Evolutionary conservation across 1,139 yeast genomes (phyloP).

Genomic region (Taphrina deformans): DNA sequence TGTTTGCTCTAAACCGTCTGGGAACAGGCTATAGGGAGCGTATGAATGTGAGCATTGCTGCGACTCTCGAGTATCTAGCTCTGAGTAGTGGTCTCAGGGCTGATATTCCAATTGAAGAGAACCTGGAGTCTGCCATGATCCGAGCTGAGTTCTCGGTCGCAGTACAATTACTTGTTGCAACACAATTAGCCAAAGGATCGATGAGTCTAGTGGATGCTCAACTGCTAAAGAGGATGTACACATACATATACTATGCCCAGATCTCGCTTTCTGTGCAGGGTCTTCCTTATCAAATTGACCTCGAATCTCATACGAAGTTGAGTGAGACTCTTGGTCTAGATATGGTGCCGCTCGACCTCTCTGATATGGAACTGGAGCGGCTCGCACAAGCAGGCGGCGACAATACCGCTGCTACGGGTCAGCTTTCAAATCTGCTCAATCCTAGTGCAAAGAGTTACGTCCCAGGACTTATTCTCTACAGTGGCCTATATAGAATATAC

Average conservation of each 20-base stretch:
- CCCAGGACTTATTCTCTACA: not conserved
- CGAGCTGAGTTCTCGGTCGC: constrained; percentile 9
- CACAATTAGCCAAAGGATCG: not conserved
- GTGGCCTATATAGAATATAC: constrained; percentile 8
- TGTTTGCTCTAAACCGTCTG: not conserved
- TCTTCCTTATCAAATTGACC: not conserved
- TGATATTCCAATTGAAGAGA: not conserved
- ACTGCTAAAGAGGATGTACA: constrained; percentile 4
- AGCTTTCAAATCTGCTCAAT: not conserved
- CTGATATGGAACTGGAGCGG: constrained; percentile 7
- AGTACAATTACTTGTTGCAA: not conserved
- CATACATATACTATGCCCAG: constrained; percentile 3
- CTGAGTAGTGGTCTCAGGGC: not conserved
- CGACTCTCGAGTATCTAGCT: constrained; percentile 7
- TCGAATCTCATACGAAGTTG: not conserved
- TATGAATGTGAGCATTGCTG: constrained; percentile 2
- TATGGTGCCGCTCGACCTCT: constrained; percentile 4
- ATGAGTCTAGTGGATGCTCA: not conserved
- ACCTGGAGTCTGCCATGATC: not conserved
- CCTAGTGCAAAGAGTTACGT: constrained; percentile 18
- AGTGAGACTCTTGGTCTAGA: not conserved
- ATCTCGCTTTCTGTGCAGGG: constrained; percentile 6
- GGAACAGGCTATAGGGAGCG: constrained; percentile 7
- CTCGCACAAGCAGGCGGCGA: not conserved
- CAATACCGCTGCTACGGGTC: not conserved